Percentiles rank a stretch among this genome's conserved stretches.
These are phyloP conservation scores for Linnemannia exigua DNA, from an alignment of 192 early-diverging fungal genomes.

Conservation along the genomic window DNA sequence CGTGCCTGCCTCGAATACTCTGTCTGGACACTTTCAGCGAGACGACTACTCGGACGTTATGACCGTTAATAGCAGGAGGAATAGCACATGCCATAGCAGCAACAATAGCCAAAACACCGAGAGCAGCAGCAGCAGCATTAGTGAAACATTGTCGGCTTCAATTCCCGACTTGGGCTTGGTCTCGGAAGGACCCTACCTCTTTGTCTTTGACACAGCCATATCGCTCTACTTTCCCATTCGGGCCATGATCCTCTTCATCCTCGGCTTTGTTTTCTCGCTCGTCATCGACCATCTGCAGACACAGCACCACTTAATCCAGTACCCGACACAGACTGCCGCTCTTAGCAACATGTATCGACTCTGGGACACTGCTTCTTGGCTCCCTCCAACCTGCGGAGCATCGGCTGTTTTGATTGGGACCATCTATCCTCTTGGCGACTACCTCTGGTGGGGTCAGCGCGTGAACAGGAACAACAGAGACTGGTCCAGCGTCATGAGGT, in stretches of 20 bases:
- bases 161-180: constrained; percentile 10
- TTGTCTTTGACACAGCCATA: constrained; percentile 22
- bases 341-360: constrained; percentile 48
- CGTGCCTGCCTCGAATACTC: background rate
- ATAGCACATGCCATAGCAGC: background rate
- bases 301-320: constrained; percentile 67
- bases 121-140: background rate
- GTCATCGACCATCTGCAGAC: constrained; percentile 75
- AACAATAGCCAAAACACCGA: background rate
- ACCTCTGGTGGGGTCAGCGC: constrained; percentile 62
- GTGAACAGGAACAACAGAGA: constrained; percentile 58
- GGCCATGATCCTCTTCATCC: constrained; percentile 66
- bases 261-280: constrained; percentile 72
- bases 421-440: constrained; percentile 66
- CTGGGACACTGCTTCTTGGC: constrained; percentile 72
- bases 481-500: constrained; percentile 73
- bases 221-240: constrained; percentile 63
- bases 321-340: constrained; percentile 46
- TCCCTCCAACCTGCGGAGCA: constrained; percentile 72
- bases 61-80: background rate
- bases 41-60: background rate
- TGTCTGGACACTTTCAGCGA: background rate
- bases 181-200: constrained; percentile 37
- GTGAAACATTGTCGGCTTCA: background rate
- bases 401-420: constrained; percentile 70